phyloP scores from a whole-genome alignment of 2,329 filamentous ascomycete species.

The Colletotrichum truncatum region DNA sequence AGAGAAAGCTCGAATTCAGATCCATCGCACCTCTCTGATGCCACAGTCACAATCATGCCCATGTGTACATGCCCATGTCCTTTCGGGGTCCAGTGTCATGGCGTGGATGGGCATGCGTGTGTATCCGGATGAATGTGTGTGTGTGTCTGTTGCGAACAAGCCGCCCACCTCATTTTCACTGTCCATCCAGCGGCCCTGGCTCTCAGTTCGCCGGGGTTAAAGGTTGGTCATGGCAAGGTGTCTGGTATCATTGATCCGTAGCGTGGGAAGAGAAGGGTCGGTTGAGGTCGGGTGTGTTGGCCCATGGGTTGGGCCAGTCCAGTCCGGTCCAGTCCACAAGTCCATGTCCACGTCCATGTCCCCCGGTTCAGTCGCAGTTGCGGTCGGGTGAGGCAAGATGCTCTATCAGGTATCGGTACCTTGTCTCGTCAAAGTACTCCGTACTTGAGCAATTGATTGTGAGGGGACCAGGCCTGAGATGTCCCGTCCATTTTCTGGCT shows the following conservation, averaged over 20 bases:
- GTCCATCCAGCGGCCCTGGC: constrained; percentile 15
- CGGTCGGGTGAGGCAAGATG: constrained; percentile 21
- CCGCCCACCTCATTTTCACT: constrained; percentile 3
- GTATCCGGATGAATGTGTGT: neutral
- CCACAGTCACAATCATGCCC: neutral
- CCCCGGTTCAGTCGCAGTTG: constrained; percentile 22
- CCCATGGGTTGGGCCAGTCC: constrained; percentile 1
- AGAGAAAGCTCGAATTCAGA: neutral
- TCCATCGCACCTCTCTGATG: neutral
- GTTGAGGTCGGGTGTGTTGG: constrained; percentile 17
- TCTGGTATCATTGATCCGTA: constrained; percentile 23
- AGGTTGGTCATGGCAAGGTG: too few species aligned
- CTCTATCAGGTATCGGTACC: constrained; percentile 7
- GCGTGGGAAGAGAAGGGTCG: constrained; percentile 13
- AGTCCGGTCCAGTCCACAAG: constrained; percentile 9
- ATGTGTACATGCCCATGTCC: neutral
- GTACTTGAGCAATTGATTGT: neutral
- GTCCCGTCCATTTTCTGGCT: too few species aligned
- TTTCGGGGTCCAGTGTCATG: neutral
- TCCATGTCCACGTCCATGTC: neutral
- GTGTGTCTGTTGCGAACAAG: constrained; percentile 9
- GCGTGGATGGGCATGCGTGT: neutral
- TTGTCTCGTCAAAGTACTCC: neutral
- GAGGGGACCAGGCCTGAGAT: neutral
- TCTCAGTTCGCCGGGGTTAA: constrained; percentile 10